Base-by-base conservation (phyloP, 1,139 yeast species). In the Pichiaceae sp. region DNA sequence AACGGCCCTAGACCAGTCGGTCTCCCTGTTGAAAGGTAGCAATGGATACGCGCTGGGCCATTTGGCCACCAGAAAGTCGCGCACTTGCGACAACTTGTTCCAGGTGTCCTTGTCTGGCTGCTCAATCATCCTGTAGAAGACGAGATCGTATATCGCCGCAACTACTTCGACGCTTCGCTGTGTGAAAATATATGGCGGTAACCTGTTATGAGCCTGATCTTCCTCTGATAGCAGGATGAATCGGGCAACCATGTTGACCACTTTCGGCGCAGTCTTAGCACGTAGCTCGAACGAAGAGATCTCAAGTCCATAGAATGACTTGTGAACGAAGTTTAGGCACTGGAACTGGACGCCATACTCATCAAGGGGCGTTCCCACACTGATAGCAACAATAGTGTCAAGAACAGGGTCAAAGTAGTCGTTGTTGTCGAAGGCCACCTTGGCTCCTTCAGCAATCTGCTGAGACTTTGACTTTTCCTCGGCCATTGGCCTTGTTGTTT, bases 1-100 rank as follows among this genome's bases (percentile, higher is more conserved):
- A 30, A 76, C 54, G 34, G 77, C 70, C 51, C 78, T 66, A 28
- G 60, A 46, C 25, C 59, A 55, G 48, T 74, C 78, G 29, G 68
- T 65, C 47, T 75, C 79, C 30, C 56, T 63, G 47, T 68, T 70
- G 37, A 66, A 70, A n/a, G 70, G 62, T 17, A 62, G 47, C 34
- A 72, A 61, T 1, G 80, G 80, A 45, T 62, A 72, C 35, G 60
- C 51, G 24, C 60, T 47, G 3, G 56, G 53, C 50, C 64, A 65
- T 43, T 66, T 64, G 23, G 54, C 49, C 12, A 64, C 49, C 27
- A 70, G 47, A 9, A 59, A 57, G 37, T 62, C 65, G 48, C 69
- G 70, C 38, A 73, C 55, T 31, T 63, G 64, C 20, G 63, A 57
- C 32, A 73, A 46, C 40, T 66, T 66, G 31, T 52, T 28, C 56